Evolutionary conservation across 2,329 filamentous ascomycete genomes (phyloP).

Genomic region (Botrytis galanthina): DNA sequence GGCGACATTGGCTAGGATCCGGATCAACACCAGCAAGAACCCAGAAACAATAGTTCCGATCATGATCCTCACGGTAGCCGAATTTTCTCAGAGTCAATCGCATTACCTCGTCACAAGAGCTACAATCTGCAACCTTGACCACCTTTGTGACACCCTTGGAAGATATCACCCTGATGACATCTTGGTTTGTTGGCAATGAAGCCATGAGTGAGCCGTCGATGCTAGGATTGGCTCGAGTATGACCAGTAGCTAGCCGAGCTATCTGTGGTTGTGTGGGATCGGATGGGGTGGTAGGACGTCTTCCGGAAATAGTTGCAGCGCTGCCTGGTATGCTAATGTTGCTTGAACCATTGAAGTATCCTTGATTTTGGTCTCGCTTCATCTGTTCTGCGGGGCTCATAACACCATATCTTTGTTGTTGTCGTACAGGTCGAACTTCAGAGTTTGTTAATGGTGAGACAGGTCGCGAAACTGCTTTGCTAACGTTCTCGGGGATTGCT

Average conservation of each 20-base stretch:
- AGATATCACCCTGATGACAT: conserved; percentile 89
- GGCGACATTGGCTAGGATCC: conserved; percentile 75
- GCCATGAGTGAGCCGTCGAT: conserved; percentile 85
- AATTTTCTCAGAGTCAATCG: conserved; percentile 86
- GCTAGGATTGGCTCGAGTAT: conserved; percentile 78
- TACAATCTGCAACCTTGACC: conserved; percentile 88
- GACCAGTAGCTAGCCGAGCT: conserved; percentile 61
- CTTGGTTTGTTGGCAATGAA: conserved; percentile 78
- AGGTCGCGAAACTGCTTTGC: conserved; percentile 63
- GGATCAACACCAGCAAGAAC: conserved; percentile 83
- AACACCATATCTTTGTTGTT: conserved; percentile 55
- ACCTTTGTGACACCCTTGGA: conserved; percentile 90
- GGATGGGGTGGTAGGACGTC: conserved; percentile 59
- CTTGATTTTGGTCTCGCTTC: conserved; percentile 49
- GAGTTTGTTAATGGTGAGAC: conserved; percentile 57
- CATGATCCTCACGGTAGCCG: conserved; percentile 81
- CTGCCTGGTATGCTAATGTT: conserved; percentile 45
- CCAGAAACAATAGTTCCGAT: conserved; percentile 96
- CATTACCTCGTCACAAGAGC: conserved; percentile 89
- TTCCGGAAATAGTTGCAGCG: conserved; percentile 52
- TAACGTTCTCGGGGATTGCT: conserved; percentile 40
- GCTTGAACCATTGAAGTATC: conserved; percentile 54
- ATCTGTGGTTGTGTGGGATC: conserved; percentile 54
- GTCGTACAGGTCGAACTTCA: conserved; percentile 32
- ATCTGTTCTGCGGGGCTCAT: conserved; percentile 54